Conservation (phyloP, 208 protist genomes). For the Leptomonas pyrrhocoris region DNA sequence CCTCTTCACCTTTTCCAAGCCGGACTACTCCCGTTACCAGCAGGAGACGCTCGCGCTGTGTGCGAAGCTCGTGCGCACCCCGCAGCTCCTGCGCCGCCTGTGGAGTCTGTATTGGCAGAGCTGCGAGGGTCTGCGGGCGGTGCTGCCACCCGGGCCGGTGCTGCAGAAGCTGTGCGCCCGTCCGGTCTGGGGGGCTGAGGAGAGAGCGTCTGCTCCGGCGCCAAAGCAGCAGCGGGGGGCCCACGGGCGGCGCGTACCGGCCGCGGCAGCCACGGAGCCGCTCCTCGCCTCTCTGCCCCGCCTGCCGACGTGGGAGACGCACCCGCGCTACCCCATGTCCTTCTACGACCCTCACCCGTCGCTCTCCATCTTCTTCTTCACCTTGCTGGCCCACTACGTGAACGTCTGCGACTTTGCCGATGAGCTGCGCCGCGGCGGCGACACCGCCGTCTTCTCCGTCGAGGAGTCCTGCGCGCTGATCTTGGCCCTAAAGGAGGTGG, state of each 20-base stretch:
- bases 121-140: conserved; percentile 37
- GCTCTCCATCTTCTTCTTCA: conserved; percentile 79
- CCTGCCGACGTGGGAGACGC: conserved; percentile 30
- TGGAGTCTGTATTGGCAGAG: conserved; percentile 70
- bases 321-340: conserved; percentile 30
- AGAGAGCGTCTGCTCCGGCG: not conserved
- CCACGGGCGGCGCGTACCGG: conserved; percentile 13
- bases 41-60: conserved; percentile 67
- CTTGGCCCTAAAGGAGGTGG: conserved; percentile 79
- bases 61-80: conserved; percentile 59
- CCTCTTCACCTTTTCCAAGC: conserved; percentile 61
- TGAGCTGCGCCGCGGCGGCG: conserved; percentile 43
- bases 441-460: conserved; percentile 34
- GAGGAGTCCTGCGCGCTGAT: conserved; percentile 60
- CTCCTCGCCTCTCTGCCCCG: conserved; percentile 13
- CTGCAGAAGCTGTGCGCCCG: conserved; percentile 30
- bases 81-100: conserved; percentile 60
- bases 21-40: conserved; percentile 29
- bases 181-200: conserved; percentile 3
- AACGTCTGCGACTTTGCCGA: conserved; percentile 73
- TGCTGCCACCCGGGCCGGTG: conserved; percentile 29
- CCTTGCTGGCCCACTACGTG: conserved; percentile 72
- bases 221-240: not conserved
- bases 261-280: not conserved
- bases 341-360: conserved; percentile 77